These are phyloP conservation scores for Phytophthora citricola DNA, from an alignment of 352 stramenopile species.

Conservation along the genomic window DNA sequence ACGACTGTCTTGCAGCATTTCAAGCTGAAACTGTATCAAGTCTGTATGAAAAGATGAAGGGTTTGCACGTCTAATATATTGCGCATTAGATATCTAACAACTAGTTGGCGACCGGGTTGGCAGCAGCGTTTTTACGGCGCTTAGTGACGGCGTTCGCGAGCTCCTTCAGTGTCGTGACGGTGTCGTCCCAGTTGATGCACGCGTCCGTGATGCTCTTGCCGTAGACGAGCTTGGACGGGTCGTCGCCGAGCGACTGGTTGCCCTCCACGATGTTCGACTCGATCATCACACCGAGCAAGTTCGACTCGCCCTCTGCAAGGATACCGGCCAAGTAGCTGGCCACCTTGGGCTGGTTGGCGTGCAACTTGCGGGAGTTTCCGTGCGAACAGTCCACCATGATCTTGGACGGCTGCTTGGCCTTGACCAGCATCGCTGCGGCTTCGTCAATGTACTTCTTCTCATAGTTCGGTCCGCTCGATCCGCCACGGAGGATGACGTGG, in stretches of 20 bases:
- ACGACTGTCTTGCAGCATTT: no score
- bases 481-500: constrained; percentile 86
- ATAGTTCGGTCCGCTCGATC: constrained; percentile 83
- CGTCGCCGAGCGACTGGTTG: constrained; percentile 80
- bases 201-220: constrained; percentile 90
- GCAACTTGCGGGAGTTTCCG: constrained; percentile 87
- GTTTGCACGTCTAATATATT: constrained; percentile 15
- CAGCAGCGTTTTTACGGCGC: constrained; percentile 41
- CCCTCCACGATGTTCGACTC: constrained; percentile 89
- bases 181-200: constrained; percentile 88
- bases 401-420: constrained; percentile 72
- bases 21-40: no score
- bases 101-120: constrained; percentile 29
- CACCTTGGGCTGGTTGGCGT: constrained; percentile 87
- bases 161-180: constrained; percentile 63
- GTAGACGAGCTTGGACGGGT: constrained; percentile 78
- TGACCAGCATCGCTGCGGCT: constrained; percentile 62
- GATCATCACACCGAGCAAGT: constrained; percentile 89
- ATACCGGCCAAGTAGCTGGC: constrained; percentile 68
- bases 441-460: constrained; percentile 76
- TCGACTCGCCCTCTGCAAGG: constrained; percentile 66
- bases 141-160: constrained; percentile 62
- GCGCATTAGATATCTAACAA: constrained; percentile 24
- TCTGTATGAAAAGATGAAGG: no score
- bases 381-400: constrained; percentile 92